Conservation (phyloP, 192 early-diverging fungal species). For the Mortierella claussenii region DNA sequence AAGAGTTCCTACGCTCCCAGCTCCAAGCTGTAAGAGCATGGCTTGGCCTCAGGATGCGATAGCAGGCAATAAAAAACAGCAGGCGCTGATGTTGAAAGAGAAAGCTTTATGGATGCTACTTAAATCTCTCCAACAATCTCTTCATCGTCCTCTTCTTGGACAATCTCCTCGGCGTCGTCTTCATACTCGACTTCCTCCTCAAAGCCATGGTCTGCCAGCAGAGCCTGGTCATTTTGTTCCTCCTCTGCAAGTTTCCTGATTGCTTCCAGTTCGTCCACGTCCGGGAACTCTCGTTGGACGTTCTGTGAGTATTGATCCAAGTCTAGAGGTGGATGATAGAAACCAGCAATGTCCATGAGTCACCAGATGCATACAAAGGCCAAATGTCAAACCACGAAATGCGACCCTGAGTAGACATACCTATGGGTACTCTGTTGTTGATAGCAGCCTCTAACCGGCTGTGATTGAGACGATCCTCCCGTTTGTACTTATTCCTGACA, state of each 20-base stretch:
- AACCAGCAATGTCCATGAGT: no score
- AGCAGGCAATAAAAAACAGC: no score
- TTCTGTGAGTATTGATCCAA: conserved; percentile 34
- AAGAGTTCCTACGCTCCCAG: conserved; percentile 14
- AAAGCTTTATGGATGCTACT: neutral
- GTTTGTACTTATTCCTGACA: conserved; percentile 56
- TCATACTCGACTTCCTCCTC: conserved; percentile 23
- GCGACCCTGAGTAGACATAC: no score
- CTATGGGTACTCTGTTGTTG: conserved; percentile 38
- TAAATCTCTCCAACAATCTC: conserved; percentile 35
- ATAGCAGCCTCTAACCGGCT: conserved; percentile 37
- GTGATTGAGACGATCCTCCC: conserved; percentile 47
- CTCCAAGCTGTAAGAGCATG: conserved; percentile 11
- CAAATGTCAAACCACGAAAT: no score
- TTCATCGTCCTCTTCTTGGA: conserved; percentile 22
- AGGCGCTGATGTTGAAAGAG: no score
- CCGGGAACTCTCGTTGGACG: conserved; percentile 23
- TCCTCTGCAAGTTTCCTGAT: conserved; percentile 27
- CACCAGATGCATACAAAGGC: no score
- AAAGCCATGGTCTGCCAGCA: conserved; percentile 6
- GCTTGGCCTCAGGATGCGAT: neutral
- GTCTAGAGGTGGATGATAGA: conserved; percentile 13
- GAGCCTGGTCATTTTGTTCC: conserved; percentile 3
- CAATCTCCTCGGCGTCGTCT: conserved; percentile 12
- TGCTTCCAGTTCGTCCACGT: conserved; percentile 8